Evolutionary conservation across 495 filamentous ascomycete genomes (phyloP), one percentile per base, ranked within the genome.

Genomic region (Aspergillus bertholletiae): DNA sequence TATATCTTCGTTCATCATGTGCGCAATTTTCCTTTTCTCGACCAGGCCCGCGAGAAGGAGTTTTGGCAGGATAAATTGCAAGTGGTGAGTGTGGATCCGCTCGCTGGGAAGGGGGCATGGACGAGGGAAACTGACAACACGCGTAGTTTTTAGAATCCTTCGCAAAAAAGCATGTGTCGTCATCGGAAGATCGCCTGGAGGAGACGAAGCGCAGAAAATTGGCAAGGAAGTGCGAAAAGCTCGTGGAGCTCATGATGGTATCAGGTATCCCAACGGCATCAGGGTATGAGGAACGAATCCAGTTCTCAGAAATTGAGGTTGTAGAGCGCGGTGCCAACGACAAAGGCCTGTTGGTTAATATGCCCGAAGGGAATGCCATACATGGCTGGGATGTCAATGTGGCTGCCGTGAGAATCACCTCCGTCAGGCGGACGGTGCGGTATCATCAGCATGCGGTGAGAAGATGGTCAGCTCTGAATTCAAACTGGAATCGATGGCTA

Each of bases 31-130:
- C 94, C 94, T 0, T 98, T 98, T 66, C 80, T 98, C 49, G 90
- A 97, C 68, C 87, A 92, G 78, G 94, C 94, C 22, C 87, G 83
- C 57, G 94, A 98, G 80, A 96, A 96, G 80, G 93, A 98, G 69
- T 98, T 98, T 62, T 98, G 94, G 94, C 94, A 98, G 74, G 90
- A 97, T 63, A 96, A 96, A 69, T 73, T 98, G 46, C 94, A 98
- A 80, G 84, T 92, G 69, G 92, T 96, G 71, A 40, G 90, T 83
- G 57, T 28, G 45, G 28, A 23, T 30, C 24, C 24, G 15, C 23
- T 23, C n/a, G 8, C 30, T 37, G n/a, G 15, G n/a, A n/a, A n/a
- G n/a, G 6, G 8, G 46, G 35, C 24, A 35, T 5, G 1, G 9
- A 4, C 12, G 7, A 13, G 15, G 28, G 46, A 11, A 11, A 32